A percentile compares a stretch with the other conserved stretches of the same genome.
Evolutionary conservation across 2,329 filamentous ascomycete species (phyloP).

Genomic region (Raffaelea deltoideospora): DNA sequence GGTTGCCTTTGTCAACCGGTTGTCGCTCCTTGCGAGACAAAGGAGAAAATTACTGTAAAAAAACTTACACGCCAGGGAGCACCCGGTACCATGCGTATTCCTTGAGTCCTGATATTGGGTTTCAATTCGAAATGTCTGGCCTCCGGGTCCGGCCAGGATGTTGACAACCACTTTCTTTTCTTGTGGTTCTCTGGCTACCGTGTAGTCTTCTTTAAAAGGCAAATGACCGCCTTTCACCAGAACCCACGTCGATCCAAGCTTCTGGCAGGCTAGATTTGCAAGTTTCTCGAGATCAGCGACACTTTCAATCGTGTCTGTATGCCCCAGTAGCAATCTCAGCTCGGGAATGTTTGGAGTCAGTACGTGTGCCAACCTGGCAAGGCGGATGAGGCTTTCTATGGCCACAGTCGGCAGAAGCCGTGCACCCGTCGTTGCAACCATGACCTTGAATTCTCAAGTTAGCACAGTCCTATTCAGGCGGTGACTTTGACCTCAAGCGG

Average conservation of each 20-base stretch:
- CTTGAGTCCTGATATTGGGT: conserved; percentile 55
- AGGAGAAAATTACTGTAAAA: conserved; percentile 7
- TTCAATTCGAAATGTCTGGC: conserved; percentile 44
- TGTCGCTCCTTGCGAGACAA: too few relatives aligned
- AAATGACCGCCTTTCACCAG: conserved; percentile 83
- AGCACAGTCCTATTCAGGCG: too few relatives aligned
- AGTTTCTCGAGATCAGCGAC: conserved; percentile 54
- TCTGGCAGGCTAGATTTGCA: conserved; percentile 44
- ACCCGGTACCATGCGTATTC: conserved; percentile 91
- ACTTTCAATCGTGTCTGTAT: conserved; percentile 27
- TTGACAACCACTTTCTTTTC: conserved; percentile 60
- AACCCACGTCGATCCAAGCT: conserved; percentile 62
- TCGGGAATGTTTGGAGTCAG: conserved; percentile 70
- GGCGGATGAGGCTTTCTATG: conserved; percentile 41
- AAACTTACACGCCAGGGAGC: conserved; percentile 67
- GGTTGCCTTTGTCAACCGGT: background rate
- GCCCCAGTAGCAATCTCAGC: conserved; percentile 47
- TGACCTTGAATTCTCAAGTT: too few relatives aligned
- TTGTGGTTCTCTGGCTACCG: conserved; percentile 38
- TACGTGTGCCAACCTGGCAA: conserved; percentile 53
- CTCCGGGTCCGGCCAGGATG: conserved; percentile 49
- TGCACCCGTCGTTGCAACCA: conserved; percentile 74
- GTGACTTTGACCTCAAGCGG: too few relatives aligned
- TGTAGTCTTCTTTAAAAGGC: conserved; percentile 53
- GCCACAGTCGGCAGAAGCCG: conserved; percentile 51